phyloP scores from a whole-genome alignment of 2,329 filamentous ascomycete genomes.

The Eurotiales sp. region DNA sequence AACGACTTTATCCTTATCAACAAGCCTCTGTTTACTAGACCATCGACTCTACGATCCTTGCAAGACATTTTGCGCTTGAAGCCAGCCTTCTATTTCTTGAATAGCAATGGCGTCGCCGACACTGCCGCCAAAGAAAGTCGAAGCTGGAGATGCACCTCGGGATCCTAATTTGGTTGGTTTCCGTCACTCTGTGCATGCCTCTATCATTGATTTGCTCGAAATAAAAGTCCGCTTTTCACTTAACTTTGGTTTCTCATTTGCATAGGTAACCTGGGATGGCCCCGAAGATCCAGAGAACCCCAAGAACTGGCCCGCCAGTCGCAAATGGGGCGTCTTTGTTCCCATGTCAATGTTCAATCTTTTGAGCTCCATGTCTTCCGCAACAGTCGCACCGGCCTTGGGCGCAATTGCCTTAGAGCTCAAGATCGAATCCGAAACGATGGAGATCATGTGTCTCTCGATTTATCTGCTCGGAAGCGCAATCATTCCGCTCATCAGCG shows the following conservation, averaged over 20 bases:
- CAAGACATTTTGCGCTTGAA: no score
- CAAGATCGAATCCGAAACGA: neutral
- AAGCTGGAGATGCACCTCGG: no score
- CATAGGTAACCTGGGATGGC: constrained; percentile 6
- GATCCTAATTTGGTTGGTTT: no score
- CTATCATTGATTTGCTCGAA: no score
- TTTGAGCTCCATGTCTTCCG: neutral
- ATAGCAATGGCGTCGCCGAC: no score
- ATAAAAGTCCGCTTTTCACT: no score
- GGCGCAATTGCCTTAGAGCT: neutral
- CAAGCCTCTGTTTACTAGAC: no score
- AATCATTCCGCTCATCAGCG: constrained; percentile 57
- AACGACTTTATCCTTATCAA: no score
- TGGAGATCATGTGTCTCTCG: neutral
- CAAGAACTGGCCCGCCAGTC: constrained; percentile 30
- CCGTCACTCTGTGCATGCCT: no score
- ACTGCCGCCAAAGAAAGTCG: no score
- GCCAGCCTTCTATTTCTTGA: no score
- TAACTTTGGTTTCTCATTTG: neutral
- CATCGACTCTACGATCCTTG: no score
- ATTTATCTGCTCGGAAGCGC: constrained; percentile 62
- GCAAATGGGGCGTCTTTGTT: constrained; percentile 33
- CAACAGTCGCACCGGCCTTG: neutral
- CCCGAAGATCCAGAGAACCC: constrained; percentile 32
- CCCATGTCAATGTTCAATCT: constrained; percentile 9